Conservation (phyloP, 2,329 filamentous ascomycete species). For the Bisporella sp. region DNA sequence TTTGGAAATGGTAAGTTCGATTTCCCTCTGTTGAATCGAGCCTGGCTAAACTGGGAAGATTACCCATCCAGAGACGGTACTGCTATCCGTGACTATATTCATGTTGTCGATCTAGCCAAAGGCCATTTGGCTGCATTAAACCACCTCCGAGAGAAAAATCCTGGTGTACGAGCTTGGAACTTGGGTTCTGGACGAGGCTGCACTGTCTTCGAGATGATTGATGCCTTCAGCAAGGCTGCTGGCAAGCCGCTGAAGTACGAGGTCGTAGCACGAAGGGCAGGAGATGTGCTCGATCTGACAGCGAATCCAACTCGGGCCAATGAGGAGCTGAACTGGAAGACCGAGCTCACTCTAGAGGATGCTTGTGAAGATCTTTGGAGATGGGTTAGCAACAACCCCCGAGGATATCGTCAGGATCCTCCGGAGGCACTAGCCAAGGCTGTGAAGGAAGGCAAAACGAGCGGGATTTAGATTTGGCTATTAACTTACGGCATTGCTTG, state of each 20-base stretch:
- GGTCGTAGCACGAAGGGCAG: slow-evolving; percentile 72
- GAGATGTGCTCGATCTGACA: slow-evolving; percentile 91
- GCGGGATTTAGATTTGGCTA: no score
- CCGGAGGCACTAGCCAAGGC: slow-evolving; percentile 71
- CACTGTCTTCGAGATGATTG: slow-evolving; percentile 96
- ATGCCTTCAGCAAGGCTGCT: slow-evolving; percentile 82
- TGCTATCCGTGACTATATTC: slow-evolving; percentile 96
- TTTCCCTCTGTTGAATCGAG: not conserved
- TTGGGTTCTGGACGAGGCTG: slow-evolving; percentile 88
- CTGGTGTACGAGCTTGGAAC: slow-evolving; percentile 94
- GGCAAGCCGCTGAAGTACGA: slow-evolving; percentile 83
- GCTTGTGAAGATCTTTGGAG: slow-evolving; percentile 92
- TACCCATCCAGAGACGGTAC: slow-evolving; percentile 88
- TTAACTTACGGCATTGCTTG: no score
- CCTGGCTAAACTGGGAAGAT: slow-evolving; percentile 47
- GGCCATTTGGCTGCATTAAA: slow-evolving; percentile 87
- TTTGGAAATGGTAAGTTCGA: slow-evolving; percentile 74
- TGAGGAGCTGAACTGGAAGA: slow-evolving; percentile 86
- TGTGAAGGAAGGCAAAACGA: slow-evolving; percentile 36
- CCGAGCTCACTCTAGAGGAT: slow-evolving; percentile 82
- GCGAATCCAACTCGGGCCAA: slow-evolving; percentile 86
- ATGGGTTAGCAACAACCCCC: slow-evolving; percentile 95
- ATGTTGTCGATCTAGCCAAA: slow-evolving; percentile 81
- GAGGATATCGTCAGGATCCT: slow-evolving; percentile 89
- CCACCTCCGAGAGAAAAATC: slow-evolving; percentile 75